Base-by-base conservation (phyloP, 306 rosid species). In the Castanea sativa region DNA sequence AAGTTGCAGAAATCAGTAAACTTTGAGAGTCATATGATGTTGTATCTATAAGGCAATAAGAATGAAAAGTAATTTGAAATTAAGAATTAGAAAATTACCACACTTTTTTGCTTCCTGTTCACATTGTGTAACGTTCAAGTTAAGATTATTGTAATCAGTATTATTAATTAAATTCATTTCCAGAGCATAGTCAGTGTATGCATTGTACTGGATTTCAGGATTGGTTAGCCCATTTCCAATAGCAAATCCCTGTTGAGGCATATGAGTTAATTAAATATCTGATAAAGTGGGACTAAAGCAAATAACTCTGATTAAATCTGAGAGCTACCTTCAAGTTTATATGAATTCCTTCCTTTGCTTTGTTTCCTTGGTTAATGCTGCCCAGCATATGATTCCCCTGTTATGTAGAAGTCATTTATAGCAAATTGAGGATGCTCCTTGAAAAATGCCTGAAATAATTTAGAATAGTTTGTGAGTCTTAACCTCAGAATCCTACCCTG, bases 381-480 rank as follows among this genome's bases (percentile, higher is more conserved):
- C 60, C 99, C 96, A 2, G 96, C 96, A 6, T 93, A 95, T 16
- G 99, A 95, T 79, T 95, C 99, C 73, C 99, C 98, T 5, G 99
- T 93, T 5, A 95, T 91, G 80, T 87, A 95, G 56, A 95, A 95
- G 21, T 95, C 93, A 78, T 93, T 95, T 75, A 84, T 85, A 20
- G 78, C 83, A 51, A 83, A 87, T 32, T 88, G 86, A 79, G 92
- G 89, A 75, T 93, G 98, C 79, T 88, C 84, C 41, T 81, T 73
- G 74, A 93, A 95, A 83, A 95, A 93, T 75, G 90, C 98, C 98
- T 92, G 87, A 21, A 69, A 85, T 71, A 67, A 73, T 38, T 27
- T 23, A 32, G 14, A 65, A 18, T 7, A n/a, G 16, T 63, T 32
- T 56, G 18, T 52, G 35, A 82, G 30, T 32, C 76, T 33, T 5